Conservation (phyloP, 345 rosid species). For the Noccaea bulbosa region DNA sequence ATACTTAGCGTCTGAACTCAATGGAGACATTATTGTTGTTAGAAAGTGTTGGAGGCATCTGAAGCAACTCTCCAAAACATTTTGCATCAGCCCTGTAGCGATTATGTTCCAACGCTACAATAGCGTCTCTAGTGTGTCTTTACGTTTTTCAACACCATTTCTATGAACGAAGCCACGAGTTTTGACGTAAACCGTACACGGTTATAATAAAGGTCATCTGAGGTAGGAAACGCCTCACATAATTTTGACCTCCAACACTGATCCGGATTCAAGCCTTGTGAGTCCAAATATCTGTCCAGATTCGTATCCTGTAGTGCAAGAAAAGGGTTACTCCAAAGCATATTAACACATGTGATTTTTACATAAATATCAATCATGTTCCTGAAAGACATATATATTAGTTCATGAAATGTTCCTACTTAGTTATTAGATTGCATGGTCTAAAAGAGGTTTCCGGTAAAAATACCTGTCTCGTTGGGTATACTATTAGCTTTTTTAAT, state of each 20-base stretch:
- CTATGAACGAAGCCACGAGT: background rate
- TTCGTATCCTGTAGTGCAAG: background rate
- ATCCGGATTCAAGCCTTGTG: background rate
- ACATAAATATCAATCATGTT: background rate
- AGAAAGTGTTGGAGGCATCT: background rate
- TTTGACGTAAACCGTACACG: background rate
- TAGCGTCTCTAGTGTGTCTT: background rate
- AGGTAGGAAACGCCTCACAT: background rate
- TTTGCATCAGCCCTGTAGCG: background rate
- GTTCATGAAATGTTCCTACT: no score
- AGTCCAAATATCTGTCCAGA: background rate
- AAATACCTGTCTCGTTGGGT: background rate
- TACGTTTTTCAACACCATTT: background rate
- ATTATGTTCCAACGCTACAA: background rate
- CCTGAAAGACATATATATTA: no score
- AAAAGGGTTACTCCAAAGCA: background rate
- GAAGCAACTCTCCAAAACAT: background rate
- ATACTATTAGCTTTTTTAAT: constrained; percentile 33
- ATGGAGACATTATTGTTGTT: background rate
- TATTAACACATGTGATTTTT: background rate
- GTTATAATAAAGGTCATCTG: background rate
- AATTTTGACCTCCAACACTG: constrained; percentile 5
- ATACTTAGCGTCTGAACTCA: background rate
- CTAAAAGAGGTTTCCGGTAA: background rate
- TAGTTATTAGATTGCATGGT: background rate